A percentile compares a stretch with the other conserved stretches of the same genome.
phyloP scores from a whole-genome alignment of 768 basidiomycete genomes.

The Collybia sp. region DNA sequence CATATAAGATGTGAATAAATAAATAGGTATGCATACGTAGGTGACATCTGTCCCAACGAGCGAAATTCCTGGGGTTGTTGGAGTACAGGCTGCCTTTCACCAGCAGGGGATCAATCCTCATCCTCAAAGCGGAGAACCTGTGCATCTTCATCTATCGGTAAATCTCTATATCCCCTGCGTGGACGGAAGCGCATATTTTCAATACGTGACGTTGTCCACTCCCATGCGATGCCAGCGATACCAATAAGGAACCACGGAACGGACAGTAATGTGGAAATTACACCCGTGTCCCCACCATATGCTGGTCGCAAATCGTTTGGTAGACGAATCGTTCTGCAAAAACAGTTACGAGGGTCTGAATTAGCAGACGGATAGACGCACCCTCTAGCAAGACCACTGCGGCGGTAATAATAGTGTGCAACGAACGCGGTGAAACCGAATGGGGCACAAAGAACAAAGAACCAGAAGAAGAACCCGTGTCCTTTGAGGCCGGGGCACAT shows the following conservation, averaged over 20 bases:
- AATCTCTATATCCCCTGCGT: slow-evolving; percentile 67
- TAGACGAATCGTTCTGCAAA: slow-evolving; percentile 68
- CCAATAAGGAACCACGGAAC: slow-evolving; percentile 91
- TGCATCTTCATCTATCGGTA: slow-evolving; percentile 85
- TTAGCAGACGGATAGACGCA: slow-evolving; percentile 29
- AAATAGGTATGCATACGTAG: no score
- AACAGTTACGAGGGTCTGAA: slow-evolving; percentile 1
- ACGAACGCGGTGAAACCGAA: slow-evolving; percentile 72
- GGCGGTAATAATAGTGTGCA: slow-evolving; percentile 78
- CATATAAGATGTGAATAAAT: no score
- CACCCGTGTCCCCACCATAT: slow-evolving; percentile 34
- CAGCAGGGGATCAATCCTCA: slow-evolving; percentile 37
- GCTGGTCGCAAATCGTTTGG: slow-evolving; percentile 48
- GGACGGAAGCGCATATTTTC: slow-evolving; percentile 39
- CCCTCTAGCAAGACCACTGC: slow-evolving; percentile 73
- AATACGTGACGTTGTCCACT: slow-evolving; percentile 49
- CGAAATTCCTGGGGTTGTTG: neutral
- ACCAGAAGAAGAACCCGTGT: slow-evolving; percentile 82
- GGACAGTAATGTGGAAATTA: slow-evolving; percentile 73
- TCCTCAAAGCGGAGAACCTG: slow-evolving; percentile 84
- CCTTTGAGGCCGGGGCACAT: slow-evolving; percentile 77
- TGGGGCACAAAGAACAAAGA: slow-evolving; percentile 69
- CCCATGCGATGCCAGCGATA: slow-evolving; percentile 66
- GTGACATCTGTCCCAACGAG: no score
- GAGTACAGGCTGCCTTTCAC: no score